Percentiles rank a stretch among this genome's conserved stretches.
Conservation (phyloP, 2,329 filamentous ascomycete genomes). For the Rhexocercosporidium sp. region DNA sequence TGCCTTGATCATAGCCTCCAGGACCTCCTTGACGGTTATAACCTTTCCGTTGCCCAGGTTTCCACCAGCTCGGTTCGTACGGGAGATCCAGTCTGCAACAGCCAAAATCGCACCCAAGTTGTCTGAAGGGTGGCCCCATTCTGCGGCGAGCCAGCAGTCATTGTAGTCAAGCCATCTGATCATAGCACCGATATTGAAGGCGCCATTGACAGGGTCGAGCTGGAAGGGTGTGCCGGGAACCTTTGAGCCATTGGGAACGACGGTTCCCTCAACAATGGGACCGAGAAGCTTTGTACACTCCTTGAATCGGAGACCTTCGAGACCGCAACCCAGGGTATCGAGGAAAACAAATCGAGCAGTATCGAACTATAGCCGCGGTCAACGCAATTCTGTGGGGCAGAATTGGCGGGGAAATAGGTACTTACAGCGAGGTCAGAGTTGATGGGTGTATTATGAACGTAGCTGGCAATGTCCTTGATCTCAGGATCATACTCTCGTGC, state of each 20-base stretch:
- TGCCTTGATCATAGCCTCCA: slow-evolving; percentile 98
- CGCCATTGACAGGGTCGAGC: slow-evolving; percentile 92
- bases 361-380: slow-evolving; percentile 68
- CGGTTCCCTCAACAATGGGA: slow-evolving; percentile 86
- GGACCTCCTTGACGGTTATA: slow-evolving; percentile 86
- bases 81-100: slow-evolving; percentile 95
- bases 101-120: slow-evolving; percentile 97
- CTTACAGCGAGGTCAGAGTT: slow-evolving; percentile 91
- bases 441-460: slow-evolving; percentile 91
- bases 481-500: slow-evolving; percentile 81
- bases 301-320: slow-evolving; percentile 93
- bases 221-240: slow-evolving; percentile 93
- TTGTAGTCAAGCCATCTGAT: slow-evolving; percentile 99
- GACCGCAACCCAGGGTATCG: slow-evolving; percentile 94
- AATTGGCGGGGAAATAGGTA: slow-evolving; percentile 32
- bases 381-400: slow-evolving; percentile 23
- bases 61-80: slow-evolving; percentile 76
- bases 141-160: slow-evolving; percentile 98
- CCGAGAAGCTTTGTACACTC: slow-evolving; percentile 96
- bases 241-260: slow-evolving; percentile 88
- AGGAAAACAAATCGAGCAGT: slow-evolving; percentile 96
- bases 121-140: slow-evolving; percentile 99
- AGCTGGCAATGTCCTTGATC: slow-evolving; percentile 93
- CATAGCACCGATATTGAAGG: slow-evolving; percentile 99
- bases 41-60: slow-evolving; percentile 89